phyloP scores from a whole-genome alignment of 805 yeast species.

The Kodamaea neixiangensis region DNA sequence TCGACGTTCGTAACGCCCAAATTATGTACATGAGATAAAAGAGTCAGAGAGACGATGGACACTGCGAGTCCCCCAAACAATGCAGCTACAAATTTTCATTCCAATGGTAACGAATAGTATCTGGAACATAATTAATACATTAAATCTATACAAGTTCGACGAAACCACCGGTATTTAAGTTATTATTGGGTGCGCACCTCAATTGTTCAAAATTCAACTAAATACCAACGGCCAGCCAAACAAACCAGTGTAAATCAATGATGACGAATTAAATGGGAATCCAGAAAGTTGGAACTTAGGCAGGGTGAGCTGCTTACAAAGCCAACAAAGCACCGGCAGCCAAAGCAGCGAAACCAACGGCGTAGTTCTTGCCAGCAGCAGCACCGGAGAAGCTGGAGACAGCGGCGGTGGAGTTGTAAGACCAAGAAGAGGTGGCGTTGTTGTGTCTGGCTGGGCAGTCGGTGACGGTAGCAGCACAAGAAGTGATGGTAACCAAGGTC shows the following conservation, averaged over 20 bases:
- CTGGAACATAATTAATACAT: constrained; percentile 1
- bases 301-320: constrained; percentile 22
- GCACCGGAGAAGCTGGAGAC: constrained; percentile 24
- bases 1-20: no score
- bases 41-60: background rate
- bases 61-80: no score
- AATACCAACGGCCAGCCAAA: background rate
- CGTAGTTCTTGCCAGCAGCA: constrained; percentile 21
- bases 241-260: constrained; percentile 1
- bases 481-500: constrained; percentile 45
- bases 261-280: constrained; percentile 4
- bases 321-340: constrained; percentile 32
- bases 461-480: constrained; percentile 42
- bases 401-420: constrained; percentile 21
- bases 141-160: background rate
- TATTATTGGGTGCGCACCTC: constrained; percentile 13
- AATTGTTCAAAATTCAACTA: constrained; percentile 9
- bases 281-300: background rate
- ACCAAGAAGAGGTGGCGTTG: constrained; percentile 12
- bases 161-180: background rate
- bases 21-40: no score
- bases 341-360: constrained; percentile 21
- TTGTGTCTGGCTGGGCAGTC: constrained; percentile 41
- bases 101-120: background rate
- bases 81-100: background rate